A percentile compares a stretch with the other conserved stretches of the same genome.
Evolutionary conservation across 192 early-diverging fungal species (phyloP).

Genomic region (Umbelopsis ramanniana): DNA sequence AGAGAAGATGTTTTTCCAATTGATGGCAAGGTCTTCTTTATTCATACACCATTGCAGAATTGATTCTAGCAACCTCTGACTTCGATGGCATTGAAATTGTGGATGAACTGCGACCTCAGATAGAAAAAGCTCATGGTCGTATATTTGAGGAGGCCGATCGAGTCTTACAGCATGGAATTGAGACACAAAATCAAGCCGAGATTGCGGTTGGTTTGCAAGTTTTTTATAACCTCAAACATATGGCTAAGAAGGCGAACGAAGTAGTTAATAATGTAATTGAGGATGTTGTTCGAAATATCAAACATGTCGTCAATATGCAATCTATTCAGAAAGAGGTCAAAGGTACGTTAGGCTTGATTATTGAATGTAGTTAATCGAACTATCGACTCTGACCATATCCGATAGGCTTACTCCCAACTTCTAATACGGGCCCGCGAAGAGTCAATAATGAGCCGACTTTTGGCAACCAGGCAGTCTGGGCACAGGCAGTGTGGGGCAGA

Average conservation of each 20-base stretch:
- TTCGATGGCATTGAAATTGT: slow-evolving; percentile 70
- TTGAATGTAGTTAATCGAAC: background rate
- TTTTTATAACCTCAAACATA: slow-evolving; percentile 54
- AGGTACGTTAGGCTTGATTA: slow-evolving; percentile 29
- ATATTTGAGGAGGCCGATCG: slow-evolving; percentile 55
- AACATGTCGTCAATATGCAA: slow-evolving; percentile 51
- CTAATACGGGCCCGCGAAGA: slow-evolving; percentile 44
- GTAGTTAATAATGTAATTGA: slow-evolving; percentile 43
- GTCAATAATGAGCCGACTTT: slow-evolving; percentile 54
- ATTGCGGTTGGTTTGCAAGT: slow-evolving; percentile 57
- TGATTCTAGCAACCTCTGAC: slow-evolving; percentile 59
- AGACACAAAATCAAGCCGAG: slow-evolving; percentile 49
- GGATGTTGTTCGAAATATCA: slow-evolving; percentile 48
- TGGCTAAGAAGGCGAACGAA: slow-evolving; percentile 46
- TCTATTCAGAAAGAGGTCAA: slow-evolving; percentile 56
- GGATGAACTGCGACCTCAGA: slow-evolving; percentile 52
- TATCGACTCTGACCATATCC: background rate
- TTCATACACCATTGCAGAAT: slow-evolving; percentile 41
- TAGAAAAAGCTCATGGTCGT: slow-evolving; percentile 46
- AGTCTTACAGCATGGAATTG: slow-evolving; percentile 55
- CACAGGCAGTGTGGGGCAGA: slow-evolving; percentile 53
- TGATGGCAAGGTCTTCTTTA: background rate
- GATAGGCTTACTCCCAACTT: background rate
- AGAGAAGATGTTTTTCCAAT: background rate
- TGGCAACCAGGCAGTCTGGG: slow-evolving; percentile 47